Evolutionary conservation across 2,329 filamentous ascomycete genomes (phyloP), one percentile per base, ranked within the genome.

Genomic region (Trichoderma sp.): DNA sequence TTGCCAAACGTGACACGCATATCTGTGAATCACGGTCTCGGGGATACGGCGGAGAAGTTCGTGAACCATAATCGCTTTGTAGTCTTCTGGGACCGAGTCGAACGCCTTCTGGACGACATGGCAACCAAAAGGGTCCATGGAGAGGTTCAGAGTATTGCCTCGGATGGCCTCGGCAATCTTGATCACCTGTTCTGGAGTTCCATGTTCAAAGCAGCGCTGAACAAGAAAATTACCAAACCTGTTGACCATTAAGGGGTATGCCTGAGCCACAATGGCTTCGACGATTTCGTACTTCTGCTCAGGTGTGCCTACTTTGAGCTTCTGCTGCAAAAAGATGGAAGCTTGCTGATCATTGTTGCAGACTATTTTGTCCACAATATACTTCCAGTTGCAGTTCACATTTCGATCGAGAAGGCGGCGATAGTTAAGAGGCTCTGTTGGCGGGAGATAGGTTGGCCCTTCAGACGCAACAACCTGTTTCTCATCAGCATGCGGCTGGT

Each of bases 261-360:
- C 95, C 79, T 97, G 94, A 49, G 92, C 90, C 71, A 97, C 94
- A 80, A 99, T 99, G 43, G 94, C 92, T 76, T 98, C 94, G 57
- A 99, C 93, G 73, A 99, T 98, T 73, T 97, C 94, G 76, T 93
- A 97, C 81, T 98, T 99, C 79, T 98, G 96, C 76, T 98, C 94
- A 0, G 91, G 86, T 4, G 94, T 97, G 70, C 94, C 94, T 71
- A 97, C 92, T 83, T 99, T 99, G 74, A 99, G 91, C 83, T 99
- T 99, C 82, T 99, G 96, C 80, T 99, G 96, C 56, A 99, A 85
- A 81, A 99, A 99, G 76, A 99, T 98, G 2, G 96, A 99, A 11
- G 96, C 96, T 81, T 99, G 96, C 81, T 99, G 96, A 77, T 99
- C 96, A 79, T 99, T 98, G 83, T 94, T 97, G 87, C 93, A 96